phyloP scores from a whole-genome alignment of 768 basidiomycete species.

The Leccinum variicolor region DNA sequence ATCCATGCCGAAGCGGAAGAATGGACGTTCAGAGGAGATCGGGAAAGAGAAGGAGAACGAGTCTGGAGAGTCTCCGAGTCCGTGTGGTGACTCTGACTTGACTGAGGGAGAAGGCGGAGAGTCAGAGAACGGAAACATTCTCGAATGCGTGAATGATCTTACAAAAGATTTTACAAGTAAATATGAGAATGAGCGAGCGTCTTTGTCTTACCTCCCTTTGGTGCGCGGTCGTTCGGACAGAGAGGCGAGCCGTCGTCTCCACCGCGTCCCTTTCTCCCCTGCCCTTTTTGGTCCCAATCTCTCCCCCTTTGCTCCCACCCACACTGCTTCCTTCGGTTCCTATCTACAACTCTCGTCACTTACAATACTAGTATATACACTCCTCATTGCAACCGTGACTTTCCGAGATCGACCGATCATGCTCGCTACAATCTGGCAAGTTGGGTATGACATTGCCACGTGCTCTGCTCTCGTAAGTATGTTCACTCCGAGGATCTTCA shows the following conservation, averaged over 20 bases:
- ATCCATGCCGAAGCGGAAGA: constrained; percentile 32
- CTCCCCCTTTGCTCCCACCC: background rate
- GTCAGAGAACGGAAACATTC: constrained; percentile 1
- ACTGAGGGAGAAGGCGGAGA: constrained; percentile 16
- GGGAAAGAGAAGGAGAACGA: constrained; percentile 25
- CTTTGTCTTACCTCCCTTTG: background rate
- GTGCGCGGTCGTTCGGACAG: constrained; percentile 4
- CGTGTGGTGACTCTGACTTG: constrained; percentile 26
- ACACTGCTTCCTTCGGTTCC: background rate
- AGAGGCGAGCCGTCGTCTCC: background rate
- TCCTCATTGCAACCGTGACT: background rate
- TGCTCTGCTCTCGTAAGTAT: background rate
- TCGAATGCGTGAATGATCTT: too few species aligned
- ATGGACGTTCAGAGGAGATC: background rate
- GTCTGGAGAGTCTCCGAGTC: constrained; percentile 9
- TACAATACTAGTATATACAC: background rate
- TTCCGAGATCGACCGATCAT: constrained; percentile 10
- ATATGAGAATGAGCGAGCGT: background rate
- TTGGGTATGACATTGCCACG: background rate
- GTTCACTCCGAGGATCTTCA: constrained; percentile 6
- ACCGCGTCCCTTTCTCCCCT: background rate
- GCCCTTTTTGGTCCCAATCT: background rate
- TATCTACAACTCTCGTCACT: background rate
- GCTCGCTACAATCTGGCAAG: background rate
- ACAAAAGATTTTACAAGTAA: background rate